Evolutionary conservation across 2,329 filamentous ascomycete genomes (phyloP), one percentile per base, ranked within the genome.

Genomic region (Calycina marina): DNA sequence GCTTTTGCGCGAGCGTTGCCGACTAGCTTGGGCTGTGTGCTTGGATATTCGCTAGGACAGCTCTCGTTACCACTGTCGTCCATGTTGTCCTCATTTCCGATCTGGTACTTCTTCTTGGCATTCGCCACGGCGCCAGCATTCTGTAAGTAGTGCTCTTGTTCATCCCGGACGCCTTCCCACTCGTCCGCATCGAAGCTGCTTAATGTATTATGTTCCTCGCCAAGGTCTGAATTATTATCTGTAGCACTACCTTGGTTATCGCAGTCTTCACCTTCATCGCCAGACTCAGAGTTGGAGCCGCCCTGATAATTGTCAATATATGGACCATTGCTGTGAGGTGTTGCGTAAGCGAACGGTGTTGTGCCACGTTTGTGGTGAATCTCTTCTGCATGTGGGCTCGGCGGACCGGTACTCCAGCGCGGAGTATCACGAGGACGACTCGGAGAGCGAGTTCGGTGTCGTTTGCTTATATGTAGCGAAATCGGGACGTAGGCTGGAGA

Each of bases 331-430:
- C 77, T 84, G 48, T 77, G 65, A 0, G 80, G 80, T 1, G 80
- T 86, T 3, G 77, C 77, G 46, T 85, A 85, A n/a, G 72, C 74
- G 41, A 73, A 73, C 2, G 63, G 63, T 0, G 76, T 77, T 0
- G 67, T 72, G 9, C 63, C 55, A 34, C 51, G 35, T 20, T 59
- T 38, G 4, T 25, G 26, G n/a, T 50, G 20, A 1, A 29, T 20
- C 3, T 46, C 44, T n/a, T 53, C 44, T 2, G 39, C 20, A 25
- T 44, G 52, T 0, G 56, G 34, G 37, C 47, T 41, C 30, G 49
- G 32, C 40, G 47, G 45, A 1, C 44, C 47, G 14, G 49, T 51
- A 36, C 65, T 73, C 59, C 62, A 67, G 15, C 68, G 61, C 0
- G 71, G 70, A 0, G 70, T 73, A 39, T 65, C 62, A 8, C 62